These are phyloP conservation scores for Leishmania turanica DNA, from an alignment of 208 protist genomes.

Conservation along the genomic window DNA sequence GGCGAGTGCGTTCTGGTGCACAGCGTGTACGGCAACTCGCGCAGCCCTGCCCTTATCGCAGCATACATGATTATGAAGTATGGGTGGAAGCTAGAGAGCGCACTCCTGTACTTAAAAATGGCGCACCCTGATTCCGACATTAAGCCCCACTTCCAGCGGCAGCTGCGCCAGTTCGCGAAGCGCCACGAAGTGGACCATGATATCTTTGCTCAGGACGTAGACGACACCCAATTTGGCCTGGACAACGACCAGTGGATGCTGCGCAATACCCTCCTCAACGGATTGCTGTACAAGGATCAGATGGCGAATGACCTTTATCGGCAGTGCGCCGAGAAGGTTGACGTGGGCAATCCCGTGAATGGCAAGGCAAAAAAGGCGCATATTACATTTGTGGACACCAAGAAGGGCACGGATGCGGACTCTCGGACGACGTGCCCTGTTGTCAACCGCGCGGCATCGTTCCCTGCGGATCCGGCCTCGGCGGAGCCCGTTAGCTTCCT, in stretches of 20 bases:
- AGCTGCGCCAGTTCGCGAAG: slow-evolving; percentile 89
- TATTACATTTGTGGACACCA: slow-evolving; percentile 81
- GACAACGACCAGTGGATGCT: slow-evolving; percentile 95
- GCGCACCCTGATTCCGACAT: slow-evolving; percentile 91
- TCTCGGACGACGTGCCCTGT: slow-evolving; percentile 50
- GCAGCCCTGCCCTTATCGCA: slow-evolving; percentile 79
- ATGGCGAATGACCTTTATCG: slow-evolving; percentile 67
- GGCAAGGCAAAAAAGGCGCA: slow-evolving; percentile 36
- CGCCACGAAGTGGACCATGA: slow-evolving; percentile 78
- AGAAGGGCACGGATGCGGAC: slow-evolving; percentile 60
- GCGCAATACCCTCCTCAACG: slow-evolving; percentile 90
- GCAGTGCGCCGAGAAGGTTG: slow-evolving; percentile 61
- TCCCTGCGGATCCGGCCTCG: slow-evolving; percentile 39
- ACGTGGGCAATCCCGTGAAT: slow-evolving; percentile 45
- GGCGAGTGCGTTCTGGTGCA: slow-evolving; percentile 93
- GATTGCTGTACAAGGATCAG: slow-evolving; percentile 74
- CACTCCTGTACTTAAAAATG: slow-evolving; percentile 81
- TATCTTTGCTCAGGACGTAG: slow-evolving; percentile 81
- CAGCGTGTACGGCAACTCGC: slow-evolving; percentile 79
- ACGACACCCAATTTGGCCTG: slow-evolving; percentile 80
- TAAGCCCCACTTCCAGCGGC: slow-evolving; percentile 90
- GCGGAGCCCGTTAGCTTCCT: slow-evolving; percentile 39
- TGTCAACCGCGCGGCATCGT: slow-evolving; percentile 39
- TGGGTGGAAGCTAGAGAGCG: slow-evolving; percentile 90
- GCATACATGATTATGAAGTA: slow-evolving; percentile 94